phyloP scores from a whole-genome alignment of 75 land plant species.

The Ceratopteris richardii region DNA sequence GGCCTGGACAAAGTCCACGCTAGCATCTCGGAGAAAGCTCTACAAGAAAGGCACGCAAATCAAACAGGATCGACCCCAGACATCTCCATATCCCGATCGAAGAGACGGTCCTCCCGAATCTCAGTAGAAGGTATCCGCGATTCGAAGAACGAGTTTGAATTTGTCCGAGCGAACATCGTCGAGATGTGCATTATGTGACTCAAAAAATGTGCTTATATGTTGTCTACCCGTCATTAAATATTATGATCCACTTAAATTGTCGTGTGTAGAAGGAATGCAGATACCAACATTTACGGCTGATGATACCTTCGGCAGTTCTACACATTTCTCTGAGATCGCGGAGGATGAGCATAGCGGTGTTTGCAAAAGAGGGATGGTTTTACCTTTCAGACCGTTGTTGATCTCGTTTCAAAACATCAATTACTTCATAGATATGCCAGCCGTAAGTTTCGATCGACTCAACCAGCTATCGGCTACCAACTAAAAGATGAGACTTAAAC shows the following conservation, averaged over 20 bases:
- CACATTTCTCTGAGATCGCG: slow-evolving; percentile 9
- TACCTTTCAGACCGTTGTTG: slow-evolving; percentile 66
- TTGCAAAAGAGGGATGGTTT: slow-evolving; percentile 59
- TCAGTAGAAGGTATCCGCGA: too few species aligned
- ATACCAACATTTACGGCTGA: not conserved
- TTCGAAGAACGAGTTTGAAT: too few species aligned
- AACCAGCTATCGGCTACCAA: too few species aligned
- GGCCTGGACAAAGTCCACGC: slow-evolving; percentile 63
- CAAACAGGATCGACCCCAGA: slow-evolving; percentile 12
- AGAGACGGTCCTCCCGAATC: not conserved
- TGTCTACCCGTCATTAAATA: too few species aligned
- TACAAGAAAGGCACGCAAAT: slow-evolving; percentile 31
- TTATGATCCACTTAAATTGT: not conserved
- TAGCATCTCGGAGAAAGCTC: slow-evolving; percentile 47
- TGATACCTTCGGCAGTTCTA: too few species aligned
- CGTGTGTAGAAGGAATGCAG: not conserved
- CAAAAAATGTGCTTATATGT: too few species aligned
- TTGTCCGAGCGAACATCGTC: too few species aligned
- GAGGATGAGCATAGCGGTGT: slow-evolving; percentile 17
- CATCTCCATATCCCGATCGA: not conserved
- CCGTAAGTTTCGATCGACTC: slow-evolving; percentile 52
- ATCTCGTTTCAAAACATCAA: slow-evolving; percentile 69
- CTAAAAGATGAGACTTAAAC: too few species aligned
- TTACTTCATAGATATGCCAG: slow-evolving; percentile 67
- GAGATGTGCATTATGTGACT: too few species aligned